Evolutionary conservation across 176 grass and related monocot genomes (phyloP).

Genomic region (Rhynchospora breviuscula): DNA sequence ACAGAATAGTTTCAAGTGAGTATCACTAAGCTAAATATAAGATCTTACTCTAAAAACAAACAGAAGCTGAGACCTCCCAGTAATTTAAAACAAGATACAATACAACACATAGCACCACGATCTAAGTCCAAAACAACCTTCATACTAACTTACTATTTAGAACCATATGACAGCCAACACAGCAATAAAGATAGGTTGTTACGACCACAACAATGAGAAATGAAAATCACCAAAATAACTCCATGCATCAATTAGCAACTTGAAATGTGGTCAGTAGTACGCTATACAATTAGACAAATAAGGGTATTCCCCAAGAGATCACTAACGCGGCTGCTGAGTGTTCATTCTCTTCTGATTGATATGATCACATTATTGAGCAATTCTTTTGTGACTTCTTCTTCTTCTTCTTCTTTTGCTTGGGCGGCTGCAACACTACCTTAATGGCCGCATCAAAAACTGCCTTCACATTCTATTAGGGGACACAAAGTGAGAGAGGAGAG

Average conservation of each 20-base stretch:
- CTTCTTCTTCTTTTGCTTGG: slow-evolving; percentile 30
- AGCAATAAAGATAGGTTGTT: slow-evolving; percentile 9
- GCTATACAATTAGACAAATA: slow-evolving; percentile 18
- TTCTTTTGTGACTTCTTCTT: slow-evolving; percentile 30
- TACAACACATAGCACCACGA: neutral
- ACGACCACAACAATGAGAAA: slow-evolving; percentile 2
- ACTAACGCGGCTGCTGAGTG: neutral
- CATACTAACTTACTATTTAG: neutral
- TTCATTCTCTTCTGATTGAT: neutral
- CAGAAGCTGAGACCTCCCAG: neutral
- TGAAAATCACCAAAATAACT: neutral
- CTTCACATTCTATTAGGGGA: slow-evolving; percentile 32
- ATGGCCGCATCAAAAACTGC: slow-evolving; percentile 40
- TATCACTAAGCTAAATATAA: neutral
- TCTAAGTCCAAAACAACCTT: neutral
- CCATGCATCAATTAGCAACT: slow-evolving; percentile 16
- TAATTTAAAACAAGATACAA: slow-evolving; percentile 20
- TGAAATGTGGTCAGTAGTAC: slow-evolving; percentile 20
- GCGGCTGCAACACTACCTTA: slow-evolving; percentile 32
- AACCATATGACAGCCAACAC: neutral
- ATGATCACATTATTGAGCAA: slow-evolving; percentile 25
- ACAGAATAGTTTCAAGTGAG: neutral
- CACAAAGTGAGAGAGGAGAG: neutral
- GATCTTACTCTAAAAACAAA: slow-evolving; percentile 18
- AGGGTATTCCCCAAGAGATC: slow-evolving; percentile 9